phyloP scores from a whole-genome alignment of 1,284 basidiomycete genomes.

The Malassezia restricta region DNA sequence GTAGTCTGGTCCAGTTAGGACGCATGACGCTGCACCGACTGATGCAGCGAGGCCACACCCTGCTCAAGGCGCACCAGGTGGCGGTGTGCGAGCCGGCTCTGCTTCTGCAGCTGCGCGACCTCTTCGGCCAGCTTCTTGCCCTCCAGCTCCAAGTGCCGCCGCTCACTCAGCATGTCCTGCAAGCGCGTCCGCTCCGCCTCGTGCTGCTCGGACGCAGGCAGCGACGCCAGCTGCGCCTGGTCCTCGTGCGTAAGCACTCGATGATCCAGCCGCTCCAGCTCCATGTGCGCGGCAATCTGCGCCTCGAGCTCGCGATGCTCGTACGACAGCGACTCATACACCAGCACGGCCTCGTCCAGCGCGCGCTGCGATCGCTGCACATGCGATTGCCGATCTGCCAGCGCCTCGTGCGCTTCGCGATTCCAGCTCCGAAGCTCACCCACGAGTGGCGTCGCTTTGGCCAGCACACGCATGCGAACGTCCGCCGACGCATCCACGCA shows the following conservation, averaged over 20 bases:
- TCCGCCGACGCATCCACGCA: neutral
- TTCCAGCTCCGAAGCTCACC: slow-evolving; percentile 4
- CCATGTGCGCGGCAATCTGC: slow-evolving; percentile 3
- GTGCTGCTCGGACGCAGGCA: neutral
- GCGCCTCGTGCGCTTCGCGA: slow-evolving; percentile 4
- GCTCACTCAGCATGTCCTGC: slow-evolving; percentile 5
- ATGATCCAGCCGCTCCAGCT: slow-evolving; percentile 9
- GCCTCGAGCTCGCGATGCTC: slow-evolving; percentile 10
- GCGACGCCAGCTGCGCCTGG: neutral
- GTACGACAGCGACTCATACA: neutral
- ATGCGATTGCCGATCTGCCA: neutral
- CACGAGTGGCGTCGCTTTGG: neutral
- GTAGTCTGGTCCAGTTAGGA: slow-evolving; percentile 27
- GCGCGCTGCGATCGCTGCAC: neutral
- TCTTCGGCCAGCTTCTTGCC: slow-evolving; percentile 1
- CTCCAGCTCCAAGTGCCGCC: slow-evolving; percentile 9
- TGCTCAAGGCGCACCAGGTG: slow-evolving; percentile 1
- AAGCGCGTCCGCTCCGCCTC: neutral
- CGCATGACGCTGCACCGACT: neutral
- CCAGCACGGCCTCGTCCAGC: neutral
- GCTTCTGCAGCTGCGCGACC: neutral
- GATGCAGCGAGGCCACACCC: neutral
- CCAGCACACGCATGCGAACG: neutral
- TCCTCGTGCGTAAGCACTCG: slow-evolving; percentile 4
- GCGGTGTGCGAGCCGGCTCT: slow-evolving; percentile 1